Evolutionary conservation across 2,329 filamentous ascomycete species (phyloP).

Genomic region (Hymenoscyphus scutula): DNA sequence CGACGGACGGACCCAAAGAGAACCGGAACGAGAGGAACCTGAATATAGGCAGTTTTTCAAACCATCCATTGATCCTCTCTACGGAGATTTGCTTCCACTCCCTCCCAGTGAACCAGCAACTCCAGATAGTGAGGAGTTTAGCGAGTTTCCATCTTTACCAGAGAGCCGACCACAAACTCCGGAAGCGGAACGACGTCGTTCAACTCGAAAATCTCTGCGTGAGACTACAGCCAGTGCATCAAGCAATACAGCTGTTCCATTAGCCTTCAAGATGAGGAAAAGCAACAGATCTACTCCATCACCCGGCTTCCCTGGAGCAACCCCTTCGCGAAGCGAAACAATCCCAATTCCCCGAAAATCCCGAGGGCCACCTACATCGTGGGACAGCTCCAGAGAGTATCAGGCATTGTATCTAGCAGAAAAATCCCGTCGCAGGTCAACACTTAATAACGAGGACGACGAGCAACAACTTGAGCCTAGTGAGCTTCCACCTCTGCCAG

Average conservation of each 20-base stretch:
- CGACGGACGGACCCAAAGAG: no score
- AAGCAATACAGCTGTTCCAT: slow-evolving; percentile 55
- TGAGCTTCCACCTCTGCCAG: slow-evolving; percentile 43
- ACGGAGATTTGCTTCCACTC: slow-evolving; percentile 62
- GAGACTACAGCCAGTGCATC: slow-evolving; percentile 35
- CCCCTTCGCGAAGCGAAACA: slow-evolving; percentile 33
- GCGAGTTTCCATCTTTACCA: slow-evolving; percentile 53
- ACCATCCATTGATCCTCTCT: slow-evolving; percentile 64
- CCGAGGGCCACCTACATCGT: slow-evolving; percentile 58
- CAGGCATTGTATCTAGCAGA: slow-evolving; percentile 82
- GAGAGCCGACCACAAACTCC: slow-evolving; percentile 54
- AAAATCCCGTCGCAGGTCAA: slow-evolving; percentile 34
- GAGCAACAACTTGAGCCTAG: no score
- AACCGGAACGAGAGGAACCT: no score
- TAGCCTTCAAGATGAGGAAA: slow-evolving; percentile 51
- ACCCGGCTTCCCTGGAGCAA: slow-evolving; percentile 42
- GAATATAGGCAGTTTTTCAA: no score
- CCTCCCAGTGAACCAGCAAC: slow-evolving; percentile 58
- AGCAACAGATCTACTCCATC: slow-evolving; percentile 41
- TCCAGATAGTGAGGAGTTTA: slow-evolving; percentile 39
- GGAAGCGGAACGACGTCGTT: slow-evolving; percentile 29
- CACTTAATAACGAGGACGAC: slow-evolving; percentile 25
- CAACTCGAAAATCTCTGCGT: slow-evolving; percentile 28
- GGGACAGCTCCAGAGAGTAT: slow-evolving; percentile 67
- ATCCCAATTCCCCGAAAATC: slow-evolving; percentile 40